Base-by-base conservation (phyloP, 257 asterid genomes). In the Solanum sejunctum region DNA sequence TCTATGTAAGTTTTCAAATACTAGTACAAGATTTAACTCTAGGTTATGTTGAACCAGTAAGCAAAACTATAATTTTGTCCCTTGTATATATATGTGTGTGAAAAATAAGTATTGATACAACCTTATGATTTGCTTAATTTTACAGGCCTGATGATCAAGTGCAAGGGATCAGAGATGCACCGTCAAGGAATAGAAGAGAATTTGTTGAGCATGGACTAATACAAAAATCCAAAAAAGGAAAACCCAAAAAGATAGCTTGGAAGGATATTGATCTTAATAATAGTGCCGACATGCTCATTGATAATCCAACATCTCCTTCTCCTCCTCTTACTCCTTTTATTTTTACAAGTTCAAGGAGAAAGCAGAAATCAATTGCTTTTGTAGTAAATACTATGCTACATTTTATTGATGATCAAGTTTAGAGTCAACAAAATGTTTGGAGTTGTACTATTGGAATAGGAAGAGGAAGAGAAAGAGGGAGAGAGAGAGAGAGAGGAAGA, bases 331-430 rank as follows among this genome's bases (percentile, higher is more conserved):
- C 23, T 7, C 12, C 23, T 8, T 6, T 26, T n/a, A 5, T 32
- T 56, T 17, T 56, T 32, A 10, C 26, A 36, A 32, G 54, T 11
- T 51, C 63, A 51, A 51, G 47, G 43, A 84, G 84, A 56, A 87
- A 85, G 58, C 67, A 87, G 83, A 87, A 72, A 60, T 73, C 84
- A 2, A 54, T 82, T 11, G 83, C 88, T 78, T 83, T 88, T 43
- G n/a, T 85, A 8, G 81, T 78, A 23, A 28, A 49, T 45, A 28
- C 36, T 51, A 23, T n/a, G 32, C 66, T 45, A 8, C 72, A 17
- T 13, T 6, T 26, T 32, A 8, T 69, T 18, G 26, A 36, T 39
- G 51, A 69, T 52, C 41, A 23, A 26, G 41, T 10, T 8, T 20
- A 36, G 1, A 71, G 21, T 56, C 61, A 23, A 2, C 8, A 56